phyloP scores from a whole-genome alignment of 148 eudicot genomes.

The Heliamphora exappendiculata region DNA sequence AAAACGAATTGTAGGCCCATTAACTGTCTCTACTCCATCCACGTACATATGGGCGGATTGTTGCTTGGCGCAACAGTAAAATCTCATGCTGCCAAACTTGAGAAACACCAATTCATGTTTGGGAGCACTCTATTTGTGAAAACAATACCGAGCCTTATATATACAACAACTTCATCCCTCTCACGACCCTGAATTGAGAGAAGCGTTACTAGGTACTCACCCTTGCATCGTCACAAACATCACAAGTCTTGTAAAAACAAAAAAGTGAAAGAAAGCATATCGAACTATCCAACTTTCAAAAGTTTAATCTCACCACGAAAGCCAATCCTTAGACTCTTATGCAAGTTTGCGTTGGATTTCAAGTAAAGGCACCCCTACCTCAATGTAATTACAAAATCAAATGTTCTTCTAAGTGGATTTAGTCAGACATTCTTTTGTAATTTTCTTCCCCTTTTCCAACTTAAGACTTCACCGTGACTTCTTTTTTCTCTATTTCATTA shows the following conservation, averaged over 20 bases:
- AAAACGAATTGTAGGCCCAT: neutral
- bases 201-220: no score
- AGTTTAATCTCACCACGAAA: neutral
- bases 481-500: no score
- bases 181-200: no score
- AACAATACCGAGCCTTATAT: neutral
- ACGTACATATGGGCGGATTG: neutral
- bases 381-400: neutral
- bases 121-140: neutral
- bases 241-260: no score
- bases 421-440: no score
- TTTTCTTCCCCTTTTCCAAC: no score
- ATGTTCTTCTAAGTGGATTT: neutral
- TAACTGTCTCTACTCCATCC: neutral
- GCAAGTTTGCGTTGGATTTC: neutral
- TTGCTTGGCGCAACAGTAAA: neutral
- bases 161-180: neutral
- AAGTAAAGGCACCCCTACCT: neutral
- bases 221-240: no score
- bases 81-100: neutral
- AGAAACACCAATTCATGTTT: neutral
- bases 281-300: neutral
- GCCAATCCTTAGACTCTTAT: neutral
- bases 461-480: no score
- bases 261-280: neutral